phyloP scores from a whole-genome alignment of 2,329 filamentous ascomycete genomes.

The Ceratocystis papillata region DNA sequence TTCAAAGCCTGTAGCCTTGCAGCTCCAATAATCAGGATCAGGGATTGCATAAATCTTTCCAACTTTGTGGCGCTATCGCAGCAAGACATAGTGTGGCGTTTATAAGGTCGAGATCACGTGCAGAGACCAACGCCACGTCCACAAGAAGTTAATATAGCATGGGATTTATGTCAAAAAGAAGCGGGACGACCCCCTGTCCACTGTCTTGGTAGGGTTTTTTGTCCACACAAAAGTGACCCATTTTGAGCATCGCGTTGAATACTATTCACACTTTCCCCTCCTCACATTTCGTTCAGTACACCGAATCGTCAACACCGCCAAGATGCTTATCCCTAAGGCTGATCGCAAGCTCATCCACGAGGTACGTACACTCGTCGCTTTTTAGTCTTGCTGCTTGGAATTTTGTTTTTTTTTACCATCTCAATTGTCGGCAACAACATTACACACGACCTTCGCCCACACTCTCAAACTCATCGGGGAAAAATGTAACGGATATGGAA shows the following conservation, averaged over 20 bases:
- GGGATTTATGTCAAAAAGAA: constrained; percentile 15
- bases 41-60: too few relatives aligned
- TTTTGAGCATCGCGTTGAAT: constrained; percentile 33
- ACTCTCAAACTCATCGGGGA: too few relatives aligned
- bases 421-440: constrained; percentile 1
- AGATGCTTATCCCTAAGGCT: constrained; percentile 98
- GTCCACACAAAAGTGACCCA: constrained; percentile 38
- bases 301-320: constrained; percentile 35
- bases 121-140: constrained; percentile 20
- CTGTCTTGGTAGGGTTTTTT: constrained; percentile 36
- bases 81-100: neutral
- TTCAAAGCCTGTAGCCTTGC: neutral
- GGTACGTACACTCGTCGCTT: constrained; percentile 33
- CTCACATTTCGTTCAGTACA: constrained; percentile 24
- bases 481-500: constrained; percentile 19
- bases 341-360: constrained; percentile 99
- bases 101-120: constrained; percentile 20
- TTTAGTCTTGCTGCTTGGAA: constrained; percentile 18
- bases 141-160: constrained; percentile 22
- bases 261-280: constrained; percentile 26
- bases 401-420: constrained; percentile 14
- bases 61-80: too few relatives aligned
- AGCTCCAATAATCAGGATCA: too few relatives aligned
- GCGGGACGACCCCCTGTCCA: constrained; percentile 23
- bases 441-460: too few relatives aligned